phyloP scores from a whole-genome alignment of 2,329 filamentous ascomycete genomes.

The Chaetomium strumarium region DNA sequence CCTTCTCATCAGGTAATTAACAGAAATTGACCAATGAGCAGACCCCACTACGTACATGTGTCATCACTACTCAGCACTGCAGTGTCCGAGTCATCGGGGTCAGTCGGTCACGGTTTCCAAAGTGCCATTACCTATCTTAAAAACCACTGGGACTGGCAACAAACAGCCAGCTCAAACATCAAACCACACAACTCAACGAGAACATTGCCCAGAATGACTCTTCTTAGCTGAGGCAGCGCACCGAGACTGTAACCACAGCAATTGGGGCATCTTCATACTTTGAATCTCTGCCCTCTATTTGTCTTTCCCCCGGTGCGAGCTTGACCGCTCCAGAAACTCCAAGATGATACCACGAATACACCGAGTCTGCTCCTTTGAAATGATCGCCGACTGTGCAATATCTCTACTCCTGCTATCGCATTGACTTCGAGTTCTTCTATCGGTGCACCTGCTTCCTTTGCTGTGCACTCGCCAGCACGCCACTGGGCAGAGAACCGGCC shows the following conservation, averaged over 20 bases:
- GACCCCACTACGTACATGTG: no score
- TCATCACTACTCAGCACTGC: no score
- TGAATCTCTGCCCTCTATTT: not conserved
- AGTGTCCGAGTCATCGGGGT: no score
- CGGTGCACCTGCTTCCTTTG: not conserved
- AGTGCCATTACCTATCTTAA: not conserved
- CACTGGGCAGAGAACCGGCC: not conserved
- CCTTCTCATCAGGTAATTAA: no score
- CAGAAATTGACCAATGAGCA: no score
- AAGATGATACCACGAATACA: conserved; percentile 40
- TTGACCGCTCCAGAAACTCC: conserved; percentile 13
- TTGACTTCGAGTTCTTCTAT: conserved; percentile 2
- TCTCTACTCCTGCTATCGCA: conserved; percentile 5
- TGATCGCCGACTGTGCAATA: conserved; percentile 26
- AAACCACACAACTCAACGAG: not conserved
- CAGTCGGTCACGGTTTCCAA: no score
- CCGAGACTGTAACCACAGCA: not conserved
- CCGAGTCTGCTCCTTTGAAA: conserved; percentile 19
- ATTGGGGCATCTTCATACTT: not conserved
- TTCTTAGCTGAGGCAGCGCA: conserved; percentile 5
- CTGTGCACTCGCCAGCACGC: not conserved
- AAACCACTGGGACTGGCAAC: not conserved
- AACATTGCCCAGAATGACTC: conserved; percentile 7
- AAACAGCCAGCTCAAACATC: not conserved
- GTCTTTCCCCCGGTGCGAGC: conserved; percentile 4